Conservation (phyloP, 2,329 filamentous ascomycete species). For the Sphaerulina musiva region DNA sequence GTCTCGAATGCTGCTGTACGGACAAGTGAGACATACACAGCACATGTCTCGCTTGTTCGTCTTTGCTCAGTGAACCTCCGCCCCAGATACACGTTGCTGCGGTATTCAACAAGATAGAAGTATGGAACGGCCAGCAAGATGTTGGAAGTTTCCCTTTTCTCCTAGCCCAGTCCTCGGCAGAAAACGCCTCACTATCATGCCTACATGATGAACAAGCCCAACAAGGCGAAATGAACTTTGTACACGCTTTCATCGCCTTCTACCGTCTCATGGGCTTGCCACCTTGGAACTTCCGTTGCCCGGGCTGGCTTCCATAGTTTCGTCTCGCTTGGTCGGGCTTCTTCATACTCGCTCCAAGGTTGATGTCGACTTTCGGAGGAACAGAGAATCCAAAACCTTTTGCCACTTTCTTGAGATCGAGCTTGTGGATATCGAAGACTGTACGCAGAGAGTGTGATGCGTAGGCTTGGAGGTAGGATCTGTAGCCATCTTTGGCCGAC, state of each 20-base stretch:
- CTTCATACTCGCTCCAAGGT: conserved; percentile 68
- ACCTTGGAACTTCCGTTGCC: conserved; percentile 41
- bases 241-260: background rate
- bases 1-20: background rate
- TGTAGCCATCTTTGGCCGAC: conserved; percentile 67
- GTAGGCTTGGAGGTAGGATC: conserved; percentile 90
- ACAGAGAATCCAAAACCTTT: conserved; percentile 75
- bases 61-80: background rate
- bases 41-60: background rate
- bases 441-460: conserved; percentile 75
- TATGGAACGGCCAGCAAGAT: too few relatives aligned
- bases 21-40: conserved; percentile 6
- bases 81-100: background rate
- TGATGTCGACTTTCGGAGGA: conserved; percentile 73
- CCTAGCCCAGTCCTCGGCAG: background rate
- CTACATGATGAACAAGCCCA: background rate
- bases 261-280: conserved; percentile 7
- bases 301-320: conserved; percentile 72
- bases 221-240: background rate
- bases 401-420: conserved; percentile 76
- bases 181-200: conserved; percentile 3
- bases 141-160: background rate
- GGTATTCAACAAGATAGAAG: background rate
- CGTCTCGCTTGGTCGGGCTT: conserved; percentile 66
- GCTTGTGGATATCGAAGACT: conserved; percentile 77